Conservation (phyloP, 2,329 filamentous ascomycete species). For the Talaromyces amestolkiae region DNA sequence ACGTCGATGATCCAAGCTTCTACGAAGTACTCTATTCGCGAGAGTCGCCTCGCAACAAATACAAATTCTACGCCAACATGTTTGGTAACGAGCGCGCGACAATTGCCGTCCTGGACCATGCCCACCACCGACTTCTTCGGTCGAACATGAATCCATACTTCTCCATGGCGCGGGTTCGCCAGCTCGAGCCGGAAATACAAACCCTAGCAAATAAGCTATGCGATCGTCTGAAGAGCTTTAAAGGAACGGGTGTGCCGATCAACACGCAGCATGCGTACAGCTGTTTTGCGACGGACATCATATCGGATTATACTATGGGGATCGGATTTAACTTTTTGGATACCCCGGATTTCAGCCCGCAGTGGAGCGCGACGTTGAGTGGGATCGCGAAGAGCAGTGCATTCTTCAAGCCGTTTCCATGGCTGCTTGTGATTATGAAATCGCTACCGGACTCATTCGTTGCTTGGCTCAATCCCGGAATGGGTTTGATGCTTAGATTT, state of each 20-base stretch:
- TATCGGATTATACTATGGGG: conserved; percentile 45
- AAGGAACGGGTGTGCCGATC: conserved; percentile 22
- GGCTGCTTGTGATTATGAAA: conserved; percentile 28
- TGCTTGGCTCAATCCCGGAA: conserved; percentile 21
- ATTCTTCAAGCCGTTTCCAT: conserved; percentile 30
- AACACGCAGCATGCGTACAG: conserved; percentile 35
- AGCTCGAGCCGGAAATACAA: conserved; percentile 26
- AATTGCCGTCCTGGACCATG: conserved; percentile 33
- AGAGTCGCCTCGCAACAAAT: conserved; percentile 32
- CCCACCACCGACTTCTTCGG: conserved; percentile 32
- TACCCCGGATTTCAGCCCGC: conserved; percentile 30
- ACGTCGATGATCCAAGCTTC: conserved; percentile 31
- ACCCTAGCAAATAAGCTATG: conserved; percentile 28
- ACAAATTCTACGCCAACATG: conserved; percentile 27
- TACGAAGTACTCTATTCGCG: conserved; percentile 33
- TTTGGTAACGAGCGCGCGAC: conserved; percentile 32
- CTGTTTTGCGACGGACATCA: conserved; percentile 47
- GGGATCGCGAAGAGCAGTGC: conserved; percentile 25
- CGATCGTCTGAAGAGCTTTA: conserved; percentile 24
- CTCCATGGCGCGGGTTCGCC: conserved; percentile 29
- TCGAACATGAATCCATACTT: conserved; percentile 39
- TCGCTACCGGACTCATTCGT: conserved; percentile 34
- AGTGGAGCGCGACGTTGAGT: conserved; percentile 31
- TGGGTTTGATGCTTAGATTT: conserved; percentile 26
- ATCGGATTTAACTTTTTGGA: conserved; percentile 33